Conservation (phyloP, 495 filamentous ascomycete species). For the Thozetella sp. region DNA sequence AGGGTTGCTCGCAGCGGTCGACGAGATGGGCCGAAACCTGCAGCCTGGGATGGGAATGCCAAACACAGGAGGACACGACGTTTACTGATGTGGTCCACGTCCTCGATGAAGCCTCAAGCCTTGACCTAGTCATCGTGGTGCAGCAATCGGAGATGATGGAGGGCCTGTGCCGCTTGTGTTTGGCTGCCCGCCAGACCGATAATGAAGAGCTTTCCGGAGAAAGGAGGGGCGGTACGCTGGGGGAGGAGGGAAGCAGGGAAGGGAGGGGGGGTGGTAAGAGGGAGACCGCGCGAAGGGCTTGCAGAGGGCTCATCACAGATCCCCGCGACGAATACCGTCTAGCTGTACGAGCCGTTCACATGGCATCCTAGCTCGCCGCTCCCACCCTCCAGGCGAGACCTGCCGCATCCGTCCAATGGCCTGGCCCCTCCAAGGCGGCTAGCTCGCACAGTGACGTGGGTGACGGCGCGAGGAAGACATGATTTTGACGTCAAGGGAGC, state of each 20-base stretch:
- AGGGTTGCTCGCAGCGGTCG: background rate
- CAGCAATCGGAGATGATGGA: background rate
- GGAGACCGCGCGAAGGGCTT: background rate
- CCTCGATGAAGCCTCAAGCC: background rate
- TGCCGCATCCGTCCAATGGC: slow-evolving; percentile 26
- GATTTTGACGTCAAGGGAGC: background rate
- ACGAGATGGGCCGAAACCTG: background rate
- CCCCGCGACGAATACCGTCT: slow-evolving; percentile 5
- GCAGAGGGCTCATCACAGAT: too few species aligned
- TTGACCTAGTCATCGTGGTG: background rate
- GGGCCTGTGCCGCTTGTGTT: background rate
- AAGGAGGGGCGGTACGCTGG: background rate
- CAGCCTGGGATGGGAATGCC: background rate
- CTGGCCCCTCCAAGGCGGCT: background rate
- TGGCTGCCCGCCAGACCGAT: background rate
- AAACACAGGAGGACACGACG: background rate
- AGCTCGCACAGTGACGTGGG: slow-evolving; percentile 13
- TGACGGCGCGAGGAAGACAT: slow-evolving; percentile 14
- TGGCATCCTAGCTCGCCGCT: slow-evolving; percentile 16
- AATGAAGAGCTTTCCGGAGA: background rate
- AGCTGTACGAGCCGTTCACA: slow-evolving; percentile 14
- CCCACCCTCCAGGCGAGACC: slow-evolving; percentile 18
- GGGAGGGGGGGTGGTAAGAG: background rate
- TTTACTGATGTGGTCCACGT: background rate
- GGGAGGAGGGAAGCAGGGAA: background rate